Evolutionary conservation across 352 stramenopile genomes (phyloP).

Genomic region (Globisporangium sylvaticum): DNA sequence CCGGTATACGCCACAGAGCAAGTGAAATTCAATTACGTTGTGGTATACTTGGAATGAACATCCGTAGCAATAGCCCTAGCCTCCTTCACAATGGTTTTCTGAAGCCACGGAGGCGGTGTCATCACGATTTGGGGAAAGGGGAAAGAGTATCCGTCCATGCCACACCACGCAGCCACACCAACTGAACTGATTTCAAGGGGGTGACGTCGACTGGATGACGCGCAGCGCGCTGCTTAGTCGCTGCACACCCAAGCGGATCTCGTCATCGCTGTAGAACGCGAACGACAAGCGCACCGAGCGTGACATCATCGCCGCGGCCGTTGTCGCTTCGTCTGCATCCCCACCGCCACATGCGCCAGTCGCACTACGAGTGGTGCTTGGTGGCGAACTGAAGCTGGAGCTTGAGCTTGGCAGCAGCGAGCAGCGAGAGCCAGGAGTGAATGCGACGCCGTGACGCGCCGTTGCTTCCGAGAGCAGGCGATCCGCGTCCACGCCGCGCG

Average conservation of each 20-base stretch:
- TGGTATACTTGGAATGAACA: not conserved
- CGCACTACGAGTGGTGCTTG: slow-evolving; percentile 4
- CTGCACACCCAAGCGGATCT: slow-evolving; percentile 60
- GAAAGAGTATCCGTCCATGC: not conserved
- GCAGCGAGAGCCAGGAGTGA: slow-evolving; percentile 70
- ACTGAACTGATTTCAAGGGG: not conserved
- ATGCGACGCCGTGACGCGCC: slow-evolving; percentile 56
- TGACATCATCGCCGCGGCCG: slow-evolving; percentile 22
- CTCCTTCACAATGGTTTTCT: not conserved
- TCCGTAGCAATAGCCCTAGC: not conserved
- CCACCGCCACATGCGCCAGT: not conserved
- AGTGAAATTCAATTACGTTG: not conserved
- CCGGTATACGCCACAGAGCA: not conserved
- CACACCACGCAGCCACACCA: slow-evolving; percentile 4
- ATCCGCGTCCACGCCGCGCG: slow-evolving; percentile 37
- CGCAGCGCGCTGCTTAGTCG: slow-evolving; percentile 40
- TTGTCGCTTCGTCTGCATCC: not conserved
- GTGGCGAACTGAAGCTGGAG: slow-evolving; percentile 16
- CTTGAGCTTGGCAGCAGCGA: slow-evolving; percentile 17
- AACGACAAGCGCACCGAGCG: slow-evolving; percentile 68
- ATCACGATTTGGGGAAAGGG: not conserved
- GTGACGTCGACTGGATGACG: slow-evolving; percentile 15
- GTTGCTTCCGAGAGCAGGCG: slow-evolving; percentile 46
- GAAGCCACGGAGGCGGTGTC: not conserved
- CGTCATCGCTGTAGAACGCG: slow-evolving; percentile 75